Base-by-base conservation (phyloP, 805 yeast species). In the Cyberlindnera meyerae region DNA sequence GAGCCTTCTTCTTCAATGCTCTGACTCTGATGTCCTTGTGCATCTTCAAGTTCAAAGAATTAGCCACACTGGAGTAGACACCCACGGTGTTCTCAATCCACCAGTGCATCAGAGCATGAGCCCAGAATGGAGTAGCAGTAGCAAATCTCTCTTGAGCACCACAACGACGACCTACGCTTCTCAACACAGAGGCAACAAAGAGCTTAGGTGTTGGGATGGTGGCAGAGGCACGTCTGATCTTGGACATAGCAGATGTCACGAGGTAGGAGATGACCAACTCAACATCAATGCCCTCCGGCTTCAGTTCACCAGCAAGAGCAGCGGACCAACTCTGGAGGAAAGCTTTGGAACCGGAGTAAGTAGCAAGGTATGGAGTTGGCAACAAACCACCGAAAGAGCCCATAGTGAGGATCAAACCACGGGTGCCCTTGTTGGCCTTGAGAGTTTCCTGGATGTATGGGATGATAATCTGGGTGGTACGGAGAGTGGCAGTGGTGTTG, bases 191-290 rank as follows among this genome's bases (percentile, higher is more conserved):
- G n/a, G 65, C 58, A 29, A 93, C 98, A 61, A 93, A 93, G 18
- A 57, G 57, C 57, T 76, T 74, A 37, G 97, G 95, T 52, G 66
- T 79, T 43, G 98, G 98, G 53, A 89, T 84, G 50, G 78, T 51
- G 24, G 70, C 58, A 16, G 94, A 81, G 9, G 93, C 57, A 54
- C 82, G 78, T 63, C 80, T 81, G 54, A 93, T 77, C 70, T 93
- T 93, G 30, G 97, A 89, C 97, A 93, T 88, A 44, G 95, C 84
- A 24, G 96, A 83, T 6, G 96, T 82, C 27, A 93, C 97, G 51
- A 93, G 70, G 62, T 93, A 93, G 8, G 96, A 85, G 30, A 89
- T 60, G 21, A 84, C 79, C 29, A 87, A 66, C 62, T 90, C 88
- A 39, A 87, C 97, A 55, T 93, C 98, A 46, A 93, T 73, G 16